Evolutionary conservation across 441 rosid genomes (phyloP).

Genomic region (Populus trichocarpa): DNA sequence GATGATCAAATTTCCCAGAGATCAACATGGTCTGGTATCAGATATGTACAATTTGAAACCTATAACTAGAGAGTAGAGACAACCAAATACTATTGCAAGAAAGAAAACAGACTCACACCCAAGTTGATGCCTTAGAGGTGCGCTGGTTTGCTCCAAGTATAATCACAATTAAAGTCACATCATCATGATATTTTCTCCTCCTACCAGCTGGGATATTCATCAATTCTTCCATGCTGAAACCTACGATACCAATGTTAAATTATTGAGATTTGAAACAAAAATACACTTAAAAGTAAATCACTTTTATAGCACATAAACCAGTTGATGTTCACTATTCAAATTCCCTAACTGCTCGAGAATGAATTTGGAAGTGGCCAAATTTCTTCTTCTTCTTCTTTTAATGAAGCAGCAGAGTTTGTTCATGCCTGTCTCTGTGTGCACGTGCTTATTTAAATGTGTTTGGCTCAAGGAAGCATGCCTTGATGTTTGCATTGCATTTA

Average conservation of each 20-base stretch:
- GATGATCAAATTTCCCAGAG: background rate
- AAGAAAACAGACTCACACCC: conserved; percentile 30
- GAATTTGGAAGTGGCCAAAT: background rate
- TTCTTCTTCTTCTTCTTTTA: background rate
- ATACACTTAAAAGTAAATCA: background rate
- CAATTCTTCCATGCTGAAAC: conserved; percentile 80
- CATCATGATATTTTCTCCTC: conserved; percentile 95
- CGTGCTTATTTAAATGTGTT: background rate
- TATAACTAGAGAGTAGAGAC: background rate
- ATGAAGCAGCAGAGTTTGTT: background rate
- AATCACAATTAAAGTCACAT: conserved; percentile 84
- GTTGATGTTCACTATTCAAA: background rate
- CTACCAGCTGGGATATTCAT: conserved; percentile 87
- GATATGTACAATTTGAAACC: conserved; percentile 21
- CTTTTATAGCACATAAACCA: background rate
- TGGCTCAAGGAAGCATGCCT: background rate
- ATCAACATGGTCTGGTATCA: conserved; percentile 7
- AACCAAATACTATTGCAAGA: background rate
- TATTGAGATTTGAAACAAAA: background rate
- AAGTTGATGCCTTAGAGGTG: conserved; percentile 85
- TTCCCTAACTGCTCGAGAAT: background rate
- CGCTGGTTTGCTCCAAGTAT: conserved; percentile 80
- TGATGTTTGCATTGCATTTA: background rate
- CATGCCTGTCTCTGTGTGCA: background rate
- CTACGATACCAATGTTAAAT: conserved; percentile 29